Conservation (phyloP, 176 grass and related monocot genomes). For the Lolium multiflorum region DNA sequence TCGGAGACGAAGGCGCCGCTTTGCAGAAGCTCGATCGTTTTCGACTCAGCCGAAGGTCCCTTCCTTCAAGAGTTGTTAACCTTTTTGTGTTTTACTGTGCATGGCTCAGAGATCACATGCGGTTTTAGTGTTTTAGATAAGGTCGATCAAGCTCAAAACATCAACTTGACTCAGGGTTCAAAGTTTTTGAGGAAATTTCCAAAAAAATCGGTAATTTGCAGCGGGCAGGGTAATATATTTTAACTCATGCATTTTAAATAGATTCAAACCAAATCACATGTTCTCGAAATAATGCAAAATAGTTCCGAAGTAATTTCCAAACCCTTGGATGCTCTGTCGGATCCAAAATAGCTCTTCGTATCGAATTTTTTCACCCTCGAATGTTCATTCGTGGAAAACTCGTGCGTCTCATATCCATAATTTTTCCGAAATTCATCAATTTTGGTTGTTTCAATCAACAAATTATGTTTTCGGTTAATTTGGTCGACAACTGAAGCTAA, state of each 20-base stretch:
- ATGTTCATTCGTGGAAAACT: neutral
- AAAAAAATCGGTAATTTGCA: no score
- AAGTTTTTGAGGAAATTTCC: neutral
- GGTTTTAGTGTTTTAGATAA: neutral
- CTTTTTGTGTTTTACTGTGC: conserved; percentile 23
- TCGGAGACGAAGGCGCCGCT: conserved; percentile 25
- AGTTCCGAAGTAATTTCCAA: neutral
- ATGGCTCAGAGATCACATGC: conserved; percentile 2
- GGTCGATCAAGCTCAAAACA: neutral
- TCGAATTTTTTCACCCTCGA: neutral
- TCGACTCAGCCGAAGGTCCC: neutral
- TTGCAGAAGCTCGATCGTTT: conserved; percentile 45
- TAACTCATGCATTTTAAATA: neutral
- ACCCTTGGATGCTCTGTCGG: no score
- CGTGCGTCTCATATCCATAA: no score
- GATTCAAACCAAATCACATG: neutral
- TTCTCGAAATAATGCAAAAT: no score
- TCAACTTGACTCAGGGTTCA: neutral
- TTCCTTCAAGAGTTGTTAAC: conserved; percentile 3
- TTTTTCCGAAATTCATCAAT: no score
- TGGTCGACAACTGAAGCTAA: neutral
- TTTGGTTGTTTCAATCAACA: no score
- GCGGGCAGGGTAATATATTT: neutral
- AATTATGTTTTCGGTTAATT: no score
- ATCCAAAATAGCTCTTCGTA: neutral